Evolutionary conservation across 805 yeast species (phyloP), one percentile per base, ranked within the genome.

Genomic region (Kodamaea kaohsiungensis): DNA sequence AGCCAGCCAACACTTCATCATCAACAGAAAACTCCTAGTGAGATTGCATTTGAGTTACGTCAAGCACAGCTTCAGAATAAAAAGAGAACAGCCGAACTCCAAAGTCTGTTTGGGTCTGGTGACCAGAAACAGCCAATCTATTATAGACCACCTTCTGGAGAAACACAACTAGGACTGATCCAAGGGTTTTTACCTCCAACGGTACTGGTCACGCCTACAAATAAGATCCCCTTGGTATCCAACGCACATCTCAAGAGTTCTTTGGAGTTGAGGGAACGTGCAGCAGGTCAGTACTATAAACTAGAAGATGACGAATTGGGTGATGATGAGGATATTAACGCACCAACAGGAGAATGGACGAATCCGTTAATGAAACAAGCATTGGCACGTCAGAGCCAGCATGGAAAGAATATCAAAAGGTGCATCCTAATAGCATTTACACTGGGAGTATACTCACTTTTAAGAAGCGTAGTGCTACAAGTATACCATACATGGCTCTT

Each of bases 301-400:
- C 25, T 40, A 12, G 45, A 40, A 17, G 54, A 51, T 25, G 59
- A 56, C 2, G 56, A 50, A 5, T 46, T 49, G 19, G 51, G 49
- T 16, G 60, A 54, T 2, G 52, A 35, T 1, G 33, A 22, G 3
- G 49, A 43, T 1, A 13, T 33, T 17, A 33, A 40, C 3, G 33
- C 42, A 1, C 59, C 61, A 18, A 48, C 64, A 2, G 64, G 65
- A 7, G 74, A 71, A 30, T 73, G 79, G 78, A 61, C 62, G 10
- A 71, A 69, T 56, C 82, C 83, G 1, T 70, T 76, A 47, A 72
- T 81, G 54, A 67, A 65, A 48, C 65, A 72, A 38, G 85, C 85
- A 1, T 64, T 80, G 51, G 46, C 67, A 3, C 61, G 85, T 37
- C 81, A 80, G 55, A 15, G 27, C 2, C 39, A 42, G n/a, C 17